Percentiles rank a stretch among this genome's conserved stretches.
Evolutionary conservation across 2,329 filamentous ascomycete genomes (phyloP).

Genomic region (Venturia aucupariae): DNA sequence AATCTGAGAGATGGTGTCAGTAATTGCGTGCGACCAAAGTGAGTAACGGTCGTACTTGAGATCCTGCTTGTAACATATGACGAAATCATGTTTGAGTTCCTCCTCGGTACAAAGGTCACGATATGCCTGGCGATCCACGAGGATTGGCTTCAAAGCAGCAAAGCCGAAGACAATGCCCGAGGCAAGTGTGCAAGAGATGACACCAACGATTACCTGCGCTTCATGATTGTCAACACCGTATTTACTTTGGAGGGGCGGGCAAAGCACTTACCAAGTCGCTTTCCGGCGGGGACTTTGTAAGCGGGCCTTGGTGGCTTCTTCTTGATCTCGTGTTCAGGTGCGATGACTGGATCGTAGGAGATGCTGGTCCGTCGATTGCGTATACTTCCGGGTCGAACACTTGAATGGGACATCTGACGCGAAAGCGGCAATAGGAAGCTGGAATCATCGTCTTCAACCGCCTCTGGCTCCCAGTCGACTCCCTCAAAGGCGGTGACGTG

Average conservation of each 20-base stretch:
- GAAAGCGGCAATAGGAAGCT: conserved; percentile 28
- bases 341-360: conserved; percentile 32
- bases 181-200: conserved; percentile 31
- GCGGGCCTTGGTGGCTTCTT: not conserved
- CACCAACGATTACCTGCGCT: conserved; percentile 27
- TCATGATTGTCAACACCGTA: conserved; percentile 16
- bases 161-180: conserved; percentile 34
- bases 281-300: conserved; percentile 16
- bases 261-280: conserved; percentile 24
- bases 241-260: conserved; percentile 14
- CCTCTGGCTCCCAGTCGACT: conserved; percentile 33
- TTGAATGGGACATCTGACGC: conserved; percentile 20
- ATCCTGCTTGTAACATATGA: conserved; percentile 32
- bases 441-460: conserved; percentile 23
- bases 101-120: conserved; percentile 27
- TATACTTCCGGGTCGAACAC: not conserved
- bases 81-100: conserved; percentile 25
- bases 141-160: conserved; percentile 32
- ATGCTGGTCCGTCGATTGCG: conserved; percentile 24
- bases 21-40: not conserved
- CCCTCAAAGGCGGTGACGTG: conserved; percentile 43
- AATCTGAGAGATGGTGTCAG: conserved; percentile 2
- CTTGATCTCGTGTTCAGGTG: conserved; percentile 1
- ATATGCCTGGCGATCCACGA: conserved; percentile 31
- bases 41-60: conserved; percentile 17